Conservation (phyloP, 768 basidiomycete genomes). For the Dendrothele bispora region DNA sequence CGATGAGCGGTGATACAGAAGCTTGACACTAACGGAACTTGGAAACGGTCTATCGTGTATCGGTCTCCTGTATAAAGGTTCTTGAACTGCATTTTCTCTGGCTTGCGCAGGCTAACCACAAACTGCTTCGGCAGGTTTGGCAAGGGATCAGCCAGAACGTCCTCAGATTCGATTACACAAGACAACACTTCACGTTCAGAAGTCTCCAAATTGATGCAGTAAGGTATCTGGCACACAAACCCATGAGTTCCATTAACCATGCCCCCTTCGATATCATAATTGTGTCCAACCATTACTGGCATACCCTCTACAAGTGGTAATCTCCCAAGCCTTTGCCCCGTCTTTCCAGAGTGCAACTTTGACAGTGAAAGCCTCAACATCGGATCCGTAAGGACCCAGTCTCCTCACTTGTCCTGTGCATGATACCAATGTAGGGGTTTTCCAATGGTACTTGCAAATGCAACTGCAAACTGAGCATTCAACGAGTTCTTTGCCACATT, state of each 20-base stretch:
- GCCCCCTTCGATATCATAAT: conserved; percentile 23
- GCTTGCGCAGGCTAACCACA: background rate
- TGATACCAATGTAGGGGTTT: conserved; percentile 10
- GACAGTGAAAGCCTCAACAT: background rate
- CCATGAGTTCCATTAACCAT: conserved; percentile 24
- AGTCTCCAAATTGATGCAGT: conserved; percentile 10
- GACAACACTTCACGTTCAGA: conserved; percentile 10
- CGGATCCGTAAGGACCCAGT: background rate
- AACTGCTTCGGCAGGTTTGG: background rate
- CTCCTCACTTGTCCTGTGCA: conserved; percentile 9
- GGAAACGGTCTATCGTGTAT: conserved; percentile 15
- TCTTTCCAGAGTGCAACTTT: conserved; percentile 4
- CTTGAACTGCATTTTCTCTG: background rate
- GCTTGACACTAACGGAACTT: conserved; percentile 24
- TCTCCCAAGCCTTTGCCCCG: conserved; percentile 12
- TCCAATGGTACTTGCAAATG: conserved; percentile 6
- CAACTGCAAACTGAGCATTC: conserved; percentile 14
- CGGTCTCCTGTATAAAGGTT: background rate
- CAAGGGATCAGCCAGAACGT: background rate
- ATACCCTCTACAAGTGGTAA: conserved; percentile 28
- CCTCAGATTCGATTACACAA: conserved; percentile 9
- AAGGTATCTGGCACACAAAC: conserved; percentile 9
- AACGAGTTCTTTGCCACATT: conserved; percentile 23
- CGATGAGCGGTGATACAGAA: conserved; percentile 29
- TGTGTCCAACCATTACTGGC: conserved; percentile 24